Evolutionary conservation across 306 rosid species (phyloP), one percentile per base, ranked within the genome.

Genomic region (Dicorynia guianensis): DNA sequence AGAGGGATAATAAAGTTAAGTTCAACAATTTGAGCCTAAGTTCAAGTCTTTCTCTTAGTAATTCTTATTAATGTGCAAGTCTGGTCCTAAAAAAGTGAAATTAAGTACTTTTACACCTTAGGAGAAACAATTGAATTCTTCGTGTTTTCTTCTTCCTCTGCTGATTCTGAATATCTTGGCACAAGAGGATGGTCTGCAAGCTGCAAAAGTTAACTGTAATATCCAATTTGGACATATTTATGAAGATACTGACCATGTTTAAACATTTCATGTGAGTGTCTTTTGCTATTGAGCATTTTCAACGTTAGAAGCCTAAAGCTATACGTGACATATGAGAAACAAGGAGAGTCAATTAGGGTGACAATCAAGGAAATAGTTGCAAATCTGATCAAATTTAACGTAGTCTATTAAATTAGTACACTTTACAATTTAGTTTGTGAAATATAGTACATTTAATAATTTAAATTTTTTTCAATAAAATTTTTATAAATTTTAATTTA

Each of bases 241-340:
- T 73, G 77, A 8, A 60, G 38, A 15, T 46, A 11, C 7, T 14
- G n/a, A 47, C 6, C 67, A 6, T 46, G 59, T 61, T 47, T 7
- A 17, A 73, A 73, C 35, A 47, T 60, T 60, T 55, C 55, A 12
- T 56, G 15, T 11, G 34, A 40, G 30, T 1, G 30, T 25, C 30
- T 25, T 25, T 25, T 5, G 48, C 79, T 17, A 0, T 30, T 63
- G 62, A 74, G 61, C 62, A 74, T 74, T 18, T 74, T 52, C 49
- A 74, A 42, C 19, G 7, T 4, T n/a, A 36, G 62, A 30, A 74
- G 62, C n/a, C 79, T 63, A 39, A 46, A 74, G 19, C 70, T 73
- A 33, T 61, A n/a, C n/a, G n/a, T n/a, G n/a, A n/a, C n/a, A n/a
- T n/a, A n/a, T n/a, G n/a, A n/a, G n/a, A n/a, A n/a, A n/a, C n/a